Evolutionary conservation across 208 protist species (phyloP), one percentile per base, ranked within the genome.

Genomic region (Kentomonas sorsogonicus): DNA sequence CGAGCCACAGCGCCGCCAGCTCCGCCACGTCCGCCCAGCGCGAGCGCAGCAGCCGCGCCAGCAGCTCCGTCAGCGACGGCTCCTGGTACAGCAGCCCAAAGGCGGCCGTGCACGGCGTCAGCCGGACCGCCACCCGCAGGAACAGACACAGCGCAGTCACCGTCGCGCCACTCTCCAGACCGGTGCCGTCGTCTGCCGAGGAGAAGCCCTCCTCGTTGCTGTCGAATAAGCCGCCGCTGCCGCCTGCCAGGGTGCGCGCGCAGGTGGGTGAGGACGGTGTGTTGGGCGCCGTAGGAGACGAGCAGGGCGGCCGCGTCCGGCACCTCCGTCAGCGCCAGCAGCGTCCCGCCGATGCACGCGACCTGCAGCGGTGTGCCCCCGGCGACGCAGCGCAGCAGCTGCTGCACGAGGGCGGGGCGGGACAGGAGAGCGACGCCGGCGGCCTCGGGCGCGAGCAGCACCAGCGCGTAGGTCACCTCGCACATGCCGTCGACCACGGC

Each of bases 1-100:
- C 43, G 0, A 74, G 51, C 52, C 75, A 78, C 16, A 69, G 45
- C n/a, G 52, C 59, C 2, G 41, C 55, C 10, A 63, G 33, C 29
- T 70, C 63, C 16, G 75, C 58, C n/a, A 89, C 53, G 48, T 78
- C 79, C 1, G 55, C 74, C 53, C 78, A 79, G 10, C 73, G 52
- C 31, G 69, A 58, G 7, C 54, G 55, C 15, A 81, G 57, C 27
- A 72, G 55, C 45, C 67, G 61, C 9, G 56, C 58, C 16, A 85
- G 59, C 25, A 74, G 22, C 13, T 31, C 26, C n/a, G 53, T 27
- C 23, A 39, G 38, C 2, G 33, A 40, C 6, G 41, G 13, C 29
- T 61, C 52, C 22, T 45, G 55, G 38, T 66, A 70, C 1, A 69
- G 48, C 15, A 52, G 33, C 34, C 53, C 43, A 50, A 70, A 72